These are phyloP conservation scores for Penicillium sp. DNA, from an alignment of 2,329 filamentous ascomycete species.

Conservation along the genomic window DNA sequence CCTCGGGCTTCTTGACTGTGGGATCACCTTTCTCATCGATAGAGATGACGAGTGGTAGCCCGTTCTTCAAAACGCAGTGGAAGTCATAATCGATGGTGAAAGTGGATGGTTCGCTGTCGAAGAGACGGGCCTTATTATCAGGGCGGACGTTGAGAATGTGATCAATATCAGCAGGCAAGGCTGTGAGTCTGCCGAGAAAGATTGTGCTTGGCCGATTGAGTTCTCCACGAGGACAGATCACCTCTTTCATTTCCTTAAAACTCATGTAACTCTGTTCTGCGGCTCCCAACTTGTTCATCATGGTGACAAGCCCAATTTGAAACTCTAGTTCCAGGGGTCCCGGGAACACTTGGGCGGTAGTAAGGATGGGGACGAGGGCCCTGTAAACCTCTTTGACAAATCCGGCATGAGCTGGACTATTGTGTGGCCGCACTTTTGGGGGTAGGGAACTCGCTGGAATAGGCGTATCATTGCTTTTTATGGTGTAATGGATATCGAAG, in stretches of 20 bases:
- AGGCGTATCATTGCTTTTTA: not conserved
- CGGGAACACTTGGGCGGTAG: slow-evolving; percentile 2
- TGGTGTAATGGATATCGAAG: not conserved
- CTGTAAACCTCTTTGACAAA: not conserved
- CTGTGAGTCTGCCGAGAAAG: slow-evolving; percentile 1
- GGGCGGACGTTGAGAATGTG: not conserved
- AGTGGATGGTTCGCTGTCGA: not conserved
- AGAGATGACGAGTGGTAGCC: not conserved
- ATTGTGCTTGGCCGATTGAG: not conserved
- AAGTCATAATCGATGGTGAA: slow-evolving; percentile 1
- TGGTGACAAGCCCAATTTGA: not conserved
- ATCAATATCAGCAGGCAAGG: slow-evolving; percentile 1
- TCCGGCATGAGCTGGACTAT: not conserved
- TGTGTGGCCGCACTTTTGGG: not conserved
- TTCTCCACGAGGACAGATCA: not conserved
- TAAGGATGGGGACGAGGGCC: not conserved
- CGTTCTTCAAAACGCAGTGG: not conserved
- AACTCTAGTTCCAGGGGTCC: not conserved
- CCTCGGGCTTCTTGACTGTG: not conserved
- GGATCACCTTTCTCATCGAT: not conserved
- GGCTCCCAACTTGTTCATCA: not conserved
- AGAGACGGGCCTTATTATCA: not conserved
- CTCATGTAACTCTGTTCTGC: not conserved
- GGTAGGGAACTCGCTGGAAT: not conserved
- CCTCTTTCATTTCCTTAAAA: slow-evolving; percentile 4